Evolutionary conservation across 2,329 filamentous ascomycete genomes (phyloP).

Genomic region (Colletotrichum sublineola): DNA sequence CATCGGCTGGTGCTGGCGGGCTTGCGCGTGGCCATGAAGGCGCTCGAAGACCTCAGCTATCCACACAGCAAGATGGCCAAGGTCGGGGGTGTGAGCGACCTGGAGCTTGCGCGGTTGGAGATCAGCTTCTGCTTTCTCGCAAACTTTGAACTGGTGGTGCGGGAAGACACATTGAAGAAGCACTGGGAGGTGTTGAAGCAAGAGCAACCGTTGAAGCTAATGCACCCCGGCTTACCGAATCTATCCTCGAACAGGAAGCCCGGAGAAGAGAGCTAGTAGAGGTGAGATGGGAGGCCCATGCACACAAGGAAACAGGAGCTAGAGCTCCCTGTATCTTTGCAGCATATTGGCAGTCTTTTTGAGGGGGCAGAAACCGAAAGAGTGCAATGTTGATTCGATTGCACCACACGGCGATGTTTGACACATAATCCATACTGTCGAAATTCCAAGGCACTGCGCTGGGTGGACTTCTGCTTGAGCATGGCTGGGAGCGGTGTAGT

Average conservation of each 20-base stretch:
- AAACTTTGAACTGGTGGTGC: conserved; percentile 82
- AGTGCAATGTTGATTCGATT: conserved; percentile 34
- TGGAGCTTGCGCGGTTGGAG: conserved; percentile 86
- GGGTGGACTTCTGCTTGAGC: conserved; percentile 7
- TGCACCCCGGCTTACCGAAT: conserved; percentile 45
- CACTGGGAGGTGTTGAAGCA: conserved; percentile 53
- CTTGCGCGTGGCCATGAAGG: conserved; percentile 91
- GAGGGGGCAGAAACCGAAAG: neutral
- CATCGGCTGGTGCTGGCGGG: conserved; percentile 89
- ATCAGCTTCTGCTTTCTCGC: conserved; percentile 89
- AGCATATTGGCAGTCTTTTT: conserved; percentile 2
- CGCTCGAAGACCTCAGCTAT: conserved; percentile 92
- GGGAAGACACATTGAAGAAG: conserved; percentile 49
- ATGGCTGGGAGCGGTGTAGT: conserved; percentile 13
- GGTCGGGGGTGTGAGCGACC: conserved; percentile 88
- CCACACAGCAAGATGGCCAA: conserved; percentile 85
- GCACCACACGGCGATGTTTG: conserved; percentile 28
- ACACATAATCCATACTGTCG: neutral
- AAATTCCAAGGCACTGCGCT: conserved; percentile 5
- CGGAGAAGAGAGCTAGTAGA: conserved; percentile 26
- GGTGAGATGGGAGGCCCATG: neutral
- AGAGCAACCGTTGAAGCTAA: conserved; percentile 42
- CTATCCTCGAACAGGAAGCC: conserved; percentile 46
- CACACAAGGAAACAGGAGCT: neutral
- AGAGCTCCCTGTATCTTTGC: neutral